Evolutionary conservation across 2,329 filamentous ascomycete genomes (phyloP), one percentile per base, ranked within the genome.

Genomic region (Epichloe festucae): DNA sequence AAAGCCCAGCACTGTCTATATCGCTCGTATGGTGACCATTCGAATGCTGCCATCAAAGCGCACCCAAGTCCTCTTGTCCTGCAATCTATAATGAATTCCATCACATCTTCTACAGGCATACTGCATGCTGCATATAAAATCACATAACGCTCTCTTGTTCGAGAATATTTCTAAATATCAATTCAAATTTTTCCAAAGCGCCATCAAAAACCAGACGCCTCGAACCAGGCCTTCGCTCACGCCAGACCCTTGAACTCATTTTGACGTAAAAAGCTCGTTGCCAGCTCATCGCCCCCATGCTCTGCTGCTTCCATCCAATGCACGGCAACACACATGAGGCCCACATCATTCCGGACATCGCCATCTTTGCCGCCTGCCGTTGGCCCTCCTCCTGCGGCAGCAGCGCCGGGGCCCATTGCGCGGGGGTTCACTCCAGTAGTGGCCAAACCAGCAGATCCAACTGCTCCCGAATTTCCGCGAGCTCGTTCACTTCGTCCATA

Each of bases 301-400:
- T 88, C 86, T 39, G 87, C 89, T 57, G 87, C 75, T 70, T 91
- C 88, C 89, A 97, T 96, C 90, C 91, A 97, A 72, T 97, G 91
- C 68, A 94, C 83, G 10, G 91, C 91, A 52, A 95, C 81, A 61
- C 90, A 96, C 87, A 97, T 93, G 42, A 89, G 82, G 50, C 85
- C 85, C 2, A 88, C 87, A 65, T 96, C 89, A 54, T 84, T 89
- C 58, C 88, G 67, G 38, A 79, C 74, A 53, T 79, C 67, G 17
- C 70, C 71, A 46, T 73, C 70, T 49, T 67, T 68, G 46, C 65
- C 65, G 39, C 59, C 60, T 35, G 53, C 12, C 40, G 54, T 54
- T 34, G 59, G 53, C 21, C 61, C 56, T 31, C 59, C 57, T 46
- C 57, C 58, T 50, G 56, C 49, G 4, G 49, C 50, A 35, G 38